These are phyloP conservation scores for Fusarium zealandicum DNA, from an alignment of 2,329 filamentous ascomycete species.

Conservation along the genomic window DNA sequence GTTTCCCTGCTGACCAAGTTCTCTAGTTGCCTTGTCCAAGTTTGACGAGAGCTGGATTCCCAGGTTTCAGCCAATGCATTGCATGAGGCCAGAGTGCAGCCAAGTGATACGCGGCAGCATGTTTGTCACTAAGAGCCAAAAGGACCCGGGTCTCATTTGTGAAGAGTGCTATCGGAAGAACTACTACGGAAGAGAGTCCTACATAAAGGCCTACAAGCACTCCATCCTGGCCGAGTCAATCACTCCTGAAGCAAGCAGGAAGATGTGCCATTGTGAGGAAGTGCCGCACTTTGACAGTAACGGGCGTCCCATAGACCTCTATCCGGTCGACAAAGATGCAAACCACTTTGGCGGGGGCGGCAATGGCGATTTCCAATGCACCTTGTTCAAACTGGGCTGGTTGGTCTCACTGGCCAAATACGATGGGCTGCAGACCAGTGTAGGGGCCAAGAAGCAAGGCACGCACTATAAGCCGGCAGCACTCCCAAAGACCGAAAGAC, in stretches of 20 bases:
- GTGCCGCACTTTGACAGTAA: background rate
- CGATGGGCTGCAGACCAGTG: slow-evolving; percentile 22
- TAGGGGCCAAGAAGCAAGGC: slow-evolving; percentile 17
- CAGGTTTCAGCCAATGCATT: slow-evolving; percentile 24
- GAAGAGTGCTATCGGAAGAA: slow-evolving; percentile 27
- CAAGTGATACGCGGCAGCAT: slow-evolving; percentile 30
- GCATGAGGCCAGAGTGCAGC: slow-evolving; percentile 25
- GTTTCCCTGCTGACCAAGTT: background rate
- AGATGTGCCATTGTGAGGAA: slow-evolving; percentile 24
- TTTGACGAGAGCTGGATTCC: slow-evolving; percentile 19
- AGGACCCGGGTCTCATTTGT: slow-evolving; percentile 20
- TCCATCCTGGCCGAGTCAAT: slow-evolving; percentile 22
- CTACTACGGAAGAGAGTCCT: slow-evolving; percentile 18
- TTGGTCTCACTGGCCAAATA: slow-evolving; percentile 27
- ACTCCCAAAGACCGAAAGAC: background rate
- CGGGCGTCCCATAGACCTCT: background rate
- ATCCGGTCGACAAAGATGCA: slow-evolving; percentile 14
- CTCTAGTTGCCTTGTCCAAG: slow-evolving; percentile 20
- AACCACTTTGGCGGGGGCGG: background rate
- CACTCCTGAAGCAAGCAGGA: slow-evolving; percentile 26
- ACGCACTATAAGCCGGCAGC: background rate
- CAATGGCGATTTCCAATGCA: slow-evolving; percentile 1
- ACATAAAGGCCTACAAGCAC: slow-evolving; percentile 32
- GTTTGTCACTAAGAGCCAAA: slow-evolving; percentile 17
- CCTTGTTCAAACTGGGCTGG: slow-evolving; percentile 23